Conservation (phyloP, 1,284 basidiomycete species). For the Leccinum discolor region DNA sequence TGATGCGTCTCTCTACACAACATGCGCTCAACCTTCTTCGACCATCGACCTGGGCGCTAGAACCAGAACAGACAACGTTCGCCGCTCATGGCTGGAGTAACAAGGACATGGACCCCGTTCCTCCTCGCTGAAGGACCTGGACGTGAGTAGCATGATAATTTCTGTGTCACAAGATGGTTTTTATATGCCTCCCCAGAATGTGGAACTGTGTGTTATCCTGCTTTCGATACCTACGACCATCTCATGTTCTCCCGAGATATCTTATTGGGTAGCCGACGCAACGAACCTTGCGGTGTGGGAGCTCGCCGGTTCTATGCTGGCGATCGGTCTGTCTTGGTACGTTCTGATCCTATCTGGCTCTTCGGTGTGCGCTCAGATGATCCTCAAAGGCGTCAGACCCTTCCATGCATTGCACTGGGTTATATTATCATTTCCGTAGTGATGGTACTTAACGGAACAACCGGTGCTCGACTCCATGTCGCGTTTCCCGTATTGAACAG, state of each 20-base stretch:
- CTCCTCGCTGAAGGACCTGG: constrained; percentile 61
- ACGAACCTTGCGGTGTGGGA: constrained; percentile 47
- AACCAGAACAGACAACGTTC: constrained; percentile 52
- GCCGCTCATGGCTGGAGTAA: constrained; percentile 66
- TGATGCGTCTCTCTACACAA: constrained; percentile 17
- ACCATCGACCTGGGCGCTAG: constrained; percentile 44
- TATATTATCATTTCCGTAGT: constrained; percentile 44
- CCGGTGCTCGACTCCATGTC: constrained; percentile 61
- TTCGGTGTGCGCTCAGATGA: constrained; percentile 8
- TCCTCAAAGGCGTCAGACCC: constrained; percentile 44
- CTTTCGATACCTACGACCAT: background rate
- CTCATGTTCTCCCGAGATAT: constrained; percentile 21
- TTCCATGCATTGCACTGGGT: constrained; percentile 51
- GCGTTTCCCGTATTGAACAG: constrained; percentile 66
- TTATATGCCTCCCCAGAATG: constrained; percentile 13
- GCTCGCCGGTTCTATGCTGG: constrained; percentile 51
- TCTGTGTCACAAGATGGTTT: background rate
- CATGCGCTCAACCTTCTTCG: constrained; percentile 18
- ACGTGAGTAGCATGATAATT: constrained; percentile 27
- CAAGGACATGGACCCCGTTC: constrained; percentile 79
- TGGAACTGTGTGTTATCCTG: constrained; percentile 26
- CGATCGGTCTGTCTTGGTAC: constrained; percentile 54
- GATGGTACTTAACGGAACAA: constrained; percentile 56
- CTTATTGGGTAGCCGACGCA: constrained; percentile 41
- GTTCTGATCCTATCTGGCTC: constrained; percentile 1